A percentile compares a stretch with the other conserved stretches of the same genome.
phyloP scores from a whole-genome alignment of 768 basidiomycete species.

The Sistotremastrum niveocremeum region DNA sequence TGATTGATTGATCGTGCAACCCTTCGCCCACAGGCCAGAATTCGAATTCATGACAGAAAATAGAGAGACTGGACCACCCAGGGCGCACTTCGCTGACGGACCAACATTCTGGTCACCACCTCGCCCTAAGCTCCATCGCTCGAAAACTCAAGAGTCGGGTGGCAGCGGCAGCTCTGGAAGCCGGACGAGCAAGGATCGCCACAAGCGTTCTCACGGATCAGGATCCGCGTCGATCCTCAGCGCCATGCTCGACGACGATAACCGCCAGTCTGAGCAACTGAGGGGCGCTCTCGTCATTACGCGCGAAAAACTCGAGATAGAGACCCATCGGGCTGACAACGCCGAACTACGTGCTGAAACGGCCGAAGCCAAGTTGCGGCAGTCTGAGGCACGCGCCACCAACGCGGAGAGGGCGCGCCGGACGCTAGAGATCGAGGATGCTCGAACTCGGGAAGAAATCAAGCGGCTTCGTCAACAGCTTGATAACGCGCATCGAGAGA shows the following conservation, averaged over 20 bases:
- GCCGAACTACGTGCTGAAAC: slow-evolving; percentile 36
- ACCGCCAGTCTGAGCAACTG: slow-evolving; percentile 40
- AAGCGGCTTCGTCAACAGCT: slow-evolving; percentile 33
- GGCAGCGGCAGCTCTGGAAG: no score
- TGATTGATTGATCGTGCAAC: no score
- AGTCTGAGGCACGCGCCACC: slow-evolving; percentile 23
- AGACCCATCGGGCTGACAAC: slow-evolving; percentile 40
- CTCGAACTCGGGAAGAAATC: slow-evolving; percentile 29
- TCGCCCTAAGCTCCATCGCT: no score
- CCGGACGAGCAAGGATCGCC: not conserved
- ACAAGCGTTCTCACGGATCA: not conserved
- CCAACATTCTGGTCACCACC: no score
- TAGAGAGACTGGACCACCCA: no score
- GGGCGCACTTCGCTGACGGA: no score
- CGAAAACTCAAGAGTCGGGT: no score
- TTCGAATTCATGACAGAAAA: no score
- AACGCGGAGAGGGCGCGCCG: slow-evolving; percentile 29
- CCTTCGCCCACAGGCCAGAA: no score
- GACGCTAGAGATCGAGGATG: slow-evolving; percentile 24
- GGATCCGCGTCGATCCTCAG: slow-evolving; percentile 11
- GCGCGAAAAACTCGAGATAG: slow-evolving; percentile 40
- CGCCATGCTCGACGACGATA: slow-evolving; percentile 37
- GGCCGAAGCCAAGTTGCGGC: slow-evolving; percentile 35
- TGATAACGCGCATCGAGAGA: slow-evolving; percentile 32
- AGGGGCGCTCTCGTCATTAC: slow-evolving; percentile 38